These are phyloP conservation scores for Brassica hybrid DNA, from an alignment of 441 rosid species.

Conservation along the genomic window DNA sequence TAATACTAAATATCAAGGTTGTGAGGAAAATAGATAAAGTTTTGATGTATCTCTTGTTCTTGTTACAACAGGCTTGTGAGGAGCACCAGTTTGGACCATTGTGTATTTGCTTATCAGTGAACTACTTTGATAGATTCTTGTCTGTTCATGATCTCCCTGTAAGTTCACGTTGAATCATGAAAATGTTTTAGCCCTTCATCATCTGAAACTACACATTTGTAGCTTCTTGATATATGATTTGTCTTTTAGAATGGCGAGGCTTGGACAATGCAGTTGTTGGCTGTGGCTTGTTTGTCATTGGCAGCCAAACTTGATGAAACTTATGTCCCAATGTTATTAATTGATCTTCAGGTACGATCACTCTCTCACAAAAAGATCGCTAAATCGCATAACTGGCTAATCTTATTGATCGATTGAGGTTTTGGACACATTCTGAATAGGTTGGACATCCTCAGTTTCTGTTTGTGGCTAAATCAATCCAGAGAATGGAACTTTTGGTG, in stretches of 20 bases:
- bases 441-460: slow-evolving; percentile 6
- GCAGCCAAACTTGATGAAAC: slow-evolving; percentile 8
- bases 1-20: slow-evolving; percentile 23
- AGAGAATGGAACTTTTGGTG: slow-evolving; percentile 1
- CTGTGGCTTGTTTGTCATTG: slow-evolving; percentile 3
- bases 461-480: slow-evolving; percentile 2
- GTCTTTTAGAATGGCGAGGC: background rate
- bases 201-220: background rate
- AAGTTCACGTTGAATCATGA: background rate
- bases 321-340: background rate
- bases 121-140: slow-evolving; percentile 9
- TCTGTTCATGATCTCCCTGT: slow-evolving; percentile 5
- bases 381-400: background rate
- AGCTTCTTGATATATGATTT: slow-evolving; percentile 2
- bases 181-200: background rate
- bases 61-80: slow-evolving; percentile 3
- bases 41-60: background rate
- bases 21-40: background rate
- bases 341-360: background rate
- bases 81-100: background rate
- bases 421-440: slow-evolving; percentile 6
- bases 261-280: slow-evolving; percentile 4
- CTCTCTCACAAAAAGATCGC: background rate
- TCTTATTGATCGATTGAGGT: background rate
- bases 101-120: slow-evolving; percentile 3